Evolutionary conservation across 169 alveolate species (phyloP).

Genomic region (Plasmodium reichenowi): DNA sequence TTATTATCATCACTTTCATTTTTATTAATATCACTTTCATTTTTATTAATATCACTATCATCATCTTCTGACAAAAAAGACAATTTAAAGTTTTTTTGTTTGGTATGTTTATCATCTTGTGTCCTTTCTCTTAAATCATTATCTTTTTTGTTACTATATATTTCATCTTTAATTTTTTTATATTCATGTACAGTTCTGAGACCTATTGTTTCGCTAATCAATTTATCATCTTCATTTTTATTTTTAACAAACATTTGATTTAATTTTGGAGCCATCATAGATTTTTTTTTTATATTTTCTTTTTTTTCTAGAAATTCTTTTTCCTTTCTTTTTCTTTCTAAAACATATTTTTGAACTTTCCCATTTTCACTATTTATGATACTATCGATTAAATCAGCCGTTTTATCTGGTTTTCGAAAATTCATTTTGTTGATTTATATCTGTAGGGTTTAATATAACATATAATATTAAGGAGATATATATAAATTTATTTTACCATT

Average conservation of each 20-base stretch:
- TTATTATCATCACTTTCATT: neutral
- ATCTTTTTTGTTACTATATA: constrained; percentile 44
- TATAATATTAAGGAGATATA: too few relatives aligned
- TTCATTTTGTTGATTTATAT: constrained; percentile 26
- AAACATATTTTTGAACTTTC: constrained; percentile 73
- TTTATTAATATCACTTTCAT: neutral
- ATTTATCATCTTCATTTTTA: constrained; percentile 72
- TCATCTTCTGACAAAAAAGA: constrained; percentile 54
- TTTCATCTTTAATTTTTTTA: constrained; percentile 68
- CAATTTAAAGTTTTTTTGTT: constrained; percentile 31
- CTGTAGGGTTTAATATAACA: neutral
- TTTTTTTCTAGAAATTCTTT: constrained; percentile 64
- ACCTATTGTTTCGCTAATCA: constrained; percentile 72
- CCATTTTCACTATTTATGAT: constrained; percentile 75
- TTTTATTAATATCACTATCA: constrained; percentile 7
- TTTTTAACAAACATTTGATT: constrained; percentile 74
- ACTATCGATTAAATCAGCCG: constrained; percentile 74
- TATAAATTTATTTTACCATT: too few relatives aligned
- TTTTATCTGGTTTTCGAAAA: constrained; percentile 53
- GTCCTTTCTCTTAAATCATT: constrained; percentile 3
- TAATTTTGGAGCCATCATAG: constrained; percentile 68
- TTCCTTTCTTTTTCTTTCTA: constrained; percentile 74
- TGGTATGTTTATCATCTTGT: constrained; percentile 22
- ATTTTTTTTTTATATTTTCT: constrained; percentile 65
- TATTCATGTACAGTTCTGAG: constrained; percentile 74